These are phyloP conservation scores for Pythium apleroticum DNA, from an alignment of 352 stramenopile genomes.

Conservation along the genomic window DNA sequence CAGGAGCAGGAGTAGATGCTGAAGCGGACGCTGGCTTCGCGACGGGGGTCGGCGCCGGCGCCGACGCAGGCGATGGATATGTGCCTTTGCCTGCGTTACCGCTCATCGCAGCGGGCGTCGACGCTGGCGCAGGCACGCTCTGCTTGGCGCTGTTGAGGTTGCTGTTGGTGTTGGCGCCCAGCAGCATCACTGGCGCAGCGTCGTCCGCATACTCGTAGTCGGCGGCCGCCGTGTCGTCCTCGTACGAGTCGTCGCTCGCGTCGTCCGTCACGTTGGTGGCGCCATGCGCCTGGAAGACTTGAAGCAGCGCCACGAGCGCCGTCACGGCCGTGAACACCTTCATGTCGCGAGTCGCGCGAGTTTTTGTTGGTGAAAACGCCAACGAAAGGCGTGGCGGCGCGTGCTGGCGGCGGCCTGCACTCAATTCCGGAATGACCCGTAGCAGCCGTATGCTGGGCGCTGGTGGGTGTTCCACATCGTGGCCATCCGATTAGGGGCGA, in stretches of 20 bases:
- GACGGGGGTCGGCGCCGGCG: neutral
- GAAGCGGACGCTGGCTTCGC: neutral
- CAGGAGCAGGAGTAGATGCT: neutral
- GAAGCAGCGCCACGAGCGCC: neutral
- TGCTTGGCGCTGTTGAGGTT: conserved; percentile 6
- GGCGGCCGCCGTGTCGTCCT: neutral
- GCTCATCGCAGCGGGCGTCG: neutral
- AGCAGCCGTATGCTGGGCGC: conserved; percentile 1
- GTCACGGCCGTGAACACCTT: conserved; percentile 2
- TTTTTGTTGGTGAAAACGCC: conserved; percentile 2
- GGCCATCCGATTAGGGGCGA: conserved; percentile 1
- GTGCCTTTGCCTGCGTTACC: neutral
- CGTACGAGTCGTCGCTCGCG: neutral
- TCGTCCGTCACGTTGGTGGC: neutral
- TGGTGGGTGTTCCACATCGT: conserved; percentile 3
- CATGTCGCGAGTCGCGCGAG: neutral
- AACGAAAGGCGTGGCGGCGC: neutral
- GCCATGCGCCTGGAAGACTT: conserved; percentile 2
- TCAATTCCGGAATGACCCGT: neutral
- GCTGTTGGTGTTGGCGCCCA: conserved; percentile 3
- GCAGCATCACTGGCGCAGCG: conserved; percentile 1
- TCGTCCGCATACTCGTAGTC: neutral
- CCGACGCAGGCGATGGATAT: neutral
- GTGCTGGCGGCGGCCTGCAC: neutral
- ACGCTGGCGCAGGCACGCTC: conserved; percentile 7